Evolutionary conservation across 2,329 filamentous ascomycete genomes (phyloP), one percentile per base, ranked within the genome.

Genomic region (Trichophaea hybrida): DNA sequence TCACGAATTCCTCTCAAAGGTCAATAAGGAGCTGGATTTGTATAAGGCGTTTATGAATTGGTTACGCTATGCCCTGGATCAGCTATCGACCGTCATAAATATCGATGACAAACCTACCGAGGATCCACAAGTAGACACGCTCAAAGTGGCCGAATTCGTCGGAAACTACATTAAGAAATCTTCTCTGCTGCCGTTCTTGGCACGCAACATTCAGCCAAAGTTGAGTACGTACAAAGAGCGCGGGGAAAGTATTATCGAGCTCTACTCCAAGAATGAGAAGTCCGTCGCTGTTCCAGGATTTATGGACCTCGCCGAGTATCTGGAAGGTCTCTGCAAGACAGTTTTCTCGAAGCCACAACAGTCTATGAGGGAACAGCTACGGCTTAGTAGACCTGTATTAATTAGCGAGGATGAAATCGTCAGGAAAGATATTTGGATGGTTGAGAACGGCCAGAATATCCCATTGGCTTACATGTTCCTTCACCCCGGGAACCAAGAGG

Each of bases 111-210:
- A 64, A 49, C 63, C 65, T 10, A 56, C 61, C 6, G 64, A 66
- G 34, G 65, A 67, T 12, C 62, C 60, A 13, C 63, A 66, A 37
- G 60, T 68, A 38, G 67, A 69, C 62, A 65, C 64, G 15, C 60
- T 69, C 46, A 68, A 66, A 44, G 67, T 69, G 12, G 66, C 66
- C 38, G 67, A 68, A 57, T 69, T 66, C 61, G 64, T 68, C 58
- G 65, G 65, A 33, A 61, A 66, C 15, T 66, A 68, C 58, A 58
- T 69, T 38, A 65, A 66, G 46, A 58, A 67, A 60, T 68, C 66
- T 10, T 63, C 66, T 13, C 60, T 69, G 46, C 61, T 44, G 34
- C 44, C 62, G 17, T 68, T 67, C 53, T 67, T 69, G 35, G 60
- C 40, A 12, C 46, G 55, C 1, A 53, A 58, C 10, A 57, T 53